Conservation (phyloP, 371 early-diverging fungal genomes). For the Mortierella sp. region DNA sequence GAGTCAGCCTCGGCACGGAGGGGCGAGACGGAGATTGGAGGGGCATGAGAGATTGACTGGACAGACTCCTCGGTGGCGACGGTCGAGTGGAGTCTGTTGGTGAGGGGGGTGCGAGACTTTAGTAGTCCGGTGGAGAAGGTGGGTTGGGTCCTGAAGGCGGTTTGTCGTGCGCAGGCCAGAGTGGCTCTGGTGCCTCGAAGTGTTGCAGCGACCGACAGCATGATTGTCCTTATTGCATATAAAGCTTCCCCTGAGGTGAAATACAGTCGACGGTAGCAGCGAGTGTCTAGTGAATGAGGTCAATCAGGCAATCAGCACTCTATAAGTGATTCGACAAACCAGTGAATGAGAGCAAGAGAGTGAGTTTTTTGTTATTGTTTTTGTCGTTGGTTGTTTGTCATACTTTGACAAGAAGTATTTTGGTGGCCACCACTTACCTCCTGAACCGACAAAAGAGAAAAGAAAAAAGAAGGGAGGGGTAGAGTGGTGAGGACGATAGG, state of each 20-base stretch:
- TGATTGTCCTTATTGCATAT: constrained; percentile 15
- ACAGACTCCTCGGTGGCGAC: constrained; percentile 39
- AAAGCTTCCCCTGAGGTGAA: no score
- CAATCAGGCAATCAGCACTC: no score
- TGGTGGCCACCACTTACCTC: neutral
- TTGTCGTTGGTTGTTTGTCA: neutral
- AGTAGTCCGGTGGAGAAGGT: neutral
- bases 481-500: neutral
- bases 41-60: constrained; percentile 9
- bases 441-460: neutral
- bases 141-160: constrained; percentile 15
- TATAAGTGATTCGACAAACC: no score
- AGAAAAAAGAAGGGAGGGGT: neutral
- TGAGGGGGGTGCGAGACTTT: neutral
- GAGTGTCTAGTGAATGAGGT: neutral
- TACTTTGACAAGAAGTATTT: neutral
- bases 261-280: no score
- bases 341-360: neutral
- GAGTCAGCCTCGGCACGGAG: constrained; percentile 21
- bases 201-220: constrained; percentile 50
- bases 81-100: constrained; percentile 34
- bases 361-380: neutral
- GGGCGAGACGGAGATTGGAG: constrained; percentile 5
- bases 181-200: constrained; percentile 40
- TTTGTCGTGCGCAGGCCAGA: constrained; percentile 17